A percentile compares a stretch with the other conserved stretches of the same genome.
Evolutionary conservation across 495 filamentous ascomycete species (phyloP).

Genomic region (Massariosphaeria phaeospora): DNA sequence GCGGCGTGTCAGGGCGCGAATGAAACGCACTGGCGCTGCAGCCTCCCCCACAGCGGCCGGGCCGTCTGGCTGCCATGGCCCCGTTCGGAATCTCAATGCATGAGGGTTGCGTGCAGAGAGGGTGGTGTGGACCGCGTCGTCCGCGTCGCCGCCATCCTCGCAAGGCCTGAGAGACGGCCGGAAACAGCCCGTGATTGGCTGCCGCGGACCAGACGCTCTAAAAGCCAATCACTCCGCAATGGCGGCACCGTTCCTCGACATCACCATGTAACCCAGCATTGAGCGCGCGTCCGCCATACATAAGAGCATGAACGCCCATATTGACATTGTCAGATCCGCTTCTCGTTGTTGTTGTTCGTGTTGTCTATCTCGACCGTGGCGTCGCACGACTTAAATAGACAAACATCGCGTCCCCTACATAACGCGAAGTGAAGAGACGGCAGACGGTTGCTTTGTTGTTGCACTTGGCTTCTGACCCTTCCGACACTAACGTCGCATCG

Average conservation of each 20-base stretch:
- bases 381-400: not conserved
- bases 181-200: not conserved
- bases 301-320: conserved; percentile 10
- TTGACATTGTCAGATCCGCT: conserved; percentile 2
- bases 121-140: not conserved
- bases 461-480: too few relatives aligned
- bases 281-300: not conserved
- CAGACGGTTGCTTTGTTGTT: too few relatives aligned
- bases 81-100: not conserved
- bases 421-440: too few relatives aligned
- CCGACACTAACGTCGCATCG: conserved; percentile 29
- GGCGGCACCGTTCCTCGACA: not conserved
- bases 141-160: not conserved
- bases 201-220: not conserved
- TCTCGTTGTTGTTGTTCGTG: not conserved
- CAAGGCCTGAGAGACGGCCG: not conserved
- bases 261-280: not conserved
- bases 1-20: conserved; percentile 20
- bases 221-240: conserved; percentile 4
- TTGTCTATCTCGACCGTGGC: not conserved
- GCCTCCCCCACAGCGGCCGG: conserved; percentile 7
- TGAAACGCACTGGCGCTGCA: conserved; percentile 9
- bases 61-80: not conserved
- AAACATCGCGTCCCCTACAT: not conserved
- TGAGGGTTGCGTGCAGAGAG: conserved; percentile 2